Conservation (phyloP, 257 asterid species). For the Salvia hispanica region DNA sequence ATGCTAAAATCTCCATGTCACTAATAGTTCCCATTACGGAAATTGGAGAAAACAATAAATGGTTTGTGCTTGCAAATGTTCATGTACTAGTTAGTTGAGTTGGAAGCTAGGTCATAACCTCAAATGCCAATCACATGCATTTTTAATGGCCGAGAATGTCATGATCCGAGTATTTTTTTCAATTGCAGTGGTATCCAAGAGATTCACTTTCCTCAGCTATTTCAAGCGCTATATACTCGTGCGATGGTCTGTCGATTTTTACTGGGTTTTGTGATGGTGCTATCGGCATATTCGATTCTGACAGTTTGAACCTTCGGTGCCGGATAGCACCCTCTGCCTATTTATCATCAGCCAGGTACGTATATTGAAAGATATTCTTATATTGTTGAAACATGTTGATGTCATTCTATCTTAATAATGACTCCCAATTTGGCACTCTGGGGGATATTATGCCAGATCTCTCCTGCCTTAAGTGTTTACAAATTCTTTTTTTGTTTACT, state of each 20-base stretch:
- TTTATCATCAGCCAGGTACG: constrained; percentile 69
- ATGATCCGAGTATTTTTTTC: constrained; percentile 17
- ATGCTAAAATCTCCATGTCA: neutral
- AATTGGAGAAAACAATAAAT: neutral
- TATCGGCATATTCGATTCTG: constrained; percentile 80
- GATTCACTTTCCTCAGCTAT: constrained; percentile 78
- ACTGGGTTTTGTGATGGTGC: constrained; percentile 94
- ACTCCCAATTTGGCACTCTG: constrained; percentile 7
- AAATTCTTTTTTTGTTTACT: neutral
- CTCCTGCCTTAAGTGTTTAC: neutral
- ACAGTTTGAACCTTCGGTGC: constrained; percentile 74
- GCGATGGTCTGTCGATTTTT: constrained; percentile 73
- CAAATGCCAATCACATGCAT: neutral
- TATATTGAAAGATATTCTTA: neutral
- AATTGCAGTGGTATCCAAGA: constrained; percentile 92
- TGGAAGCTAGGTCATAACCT: constrained; percentile 1
- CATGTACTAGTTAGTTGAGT: neutral
- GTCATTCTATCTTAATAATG: neutral
- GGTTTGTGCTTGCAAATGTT: constrained; percentile 17
- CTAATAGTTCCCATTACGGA: neutral
- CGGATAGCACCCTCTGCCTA: constrained; percentile 85
- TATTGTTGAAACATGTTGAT: neutral
- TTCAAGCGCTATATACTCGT: constrained; percentile 87
- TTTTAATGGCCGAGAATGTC: neutral
- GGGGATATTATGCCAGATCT: neutral